A percentile compares a stretch with the other conserved stretches of the same genome.
phyloP scores from a whole-genome alignment of 176 grass and related monocot species.

The Coix lacrymajobi region DNA sequence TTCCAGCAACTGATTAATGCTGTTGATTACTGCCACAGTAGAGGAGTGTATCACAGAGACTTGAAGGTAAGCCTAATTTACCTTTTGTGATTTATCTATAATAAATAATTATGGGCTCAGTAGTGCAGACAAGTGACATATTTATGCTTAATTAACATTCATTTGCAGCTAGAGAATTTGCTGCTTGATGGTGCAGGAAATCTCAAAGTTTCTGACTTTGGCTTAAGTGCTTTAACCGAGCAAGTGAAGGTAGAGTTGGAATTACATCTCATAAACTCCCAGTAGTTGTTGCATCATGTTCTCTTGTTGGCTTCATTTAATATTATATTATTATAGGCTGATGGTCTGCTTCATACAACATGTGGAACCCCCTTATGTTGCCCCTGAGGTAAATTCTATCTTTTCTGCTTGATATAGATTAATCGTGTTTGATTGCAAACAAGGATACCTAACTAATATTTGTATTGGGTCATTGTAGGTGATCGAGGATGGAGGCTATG shows the following conservation, averaged over 20 bases:
- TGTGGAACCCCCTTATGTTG: constrained; percentile 97
- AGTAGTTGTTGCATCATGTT: background rate
- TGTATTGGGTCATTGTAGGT: constrained; percentile 47
- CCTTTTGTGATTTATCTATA: background rate
- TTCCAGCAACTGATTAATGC: constrained; percentile 95
- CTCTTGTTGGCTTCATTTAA: constrained; percentile 13
- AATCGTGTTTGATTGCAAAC: background rate
- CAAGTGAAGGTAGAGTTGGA: constrained; percentile 73
- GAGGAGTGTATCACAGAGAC: constrained; percentile 96
- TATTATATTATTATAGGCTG: constrained; percentile 46
- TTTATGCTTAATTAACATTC: constrained; percentile 21
- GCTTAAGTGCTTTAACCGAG: constrained; percentile 90
- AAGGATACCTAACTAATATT: constrained; percentile 7
- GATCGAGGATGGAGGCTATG: constrained; percentile 95
- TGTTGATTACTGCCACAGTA: constrained; percentile 96
- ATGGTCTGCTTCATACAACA: constrained; percentile 95
- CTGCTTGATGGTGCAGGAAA: constrained; percentile 86
- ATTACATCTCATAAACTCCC: constrained; percentile 10
- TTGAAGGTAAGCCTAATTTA: constrained; percentile 59
- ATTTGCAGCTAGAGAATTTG: constrained; percentile 88
- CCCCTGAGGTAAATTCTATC: constrained; percentile 65
- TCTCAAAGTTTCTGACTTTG: constrained; percentile 97
- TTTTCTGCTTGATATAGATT: background rate
- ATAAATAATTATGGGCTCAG: constrained; percentile 3
- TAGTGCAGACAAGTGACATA: constrained; percentile 14